Evolutionary conservation across 352 stramenopile genomes (phyloP).

Genomic region (Phytophthora pinifolia): DNA sequence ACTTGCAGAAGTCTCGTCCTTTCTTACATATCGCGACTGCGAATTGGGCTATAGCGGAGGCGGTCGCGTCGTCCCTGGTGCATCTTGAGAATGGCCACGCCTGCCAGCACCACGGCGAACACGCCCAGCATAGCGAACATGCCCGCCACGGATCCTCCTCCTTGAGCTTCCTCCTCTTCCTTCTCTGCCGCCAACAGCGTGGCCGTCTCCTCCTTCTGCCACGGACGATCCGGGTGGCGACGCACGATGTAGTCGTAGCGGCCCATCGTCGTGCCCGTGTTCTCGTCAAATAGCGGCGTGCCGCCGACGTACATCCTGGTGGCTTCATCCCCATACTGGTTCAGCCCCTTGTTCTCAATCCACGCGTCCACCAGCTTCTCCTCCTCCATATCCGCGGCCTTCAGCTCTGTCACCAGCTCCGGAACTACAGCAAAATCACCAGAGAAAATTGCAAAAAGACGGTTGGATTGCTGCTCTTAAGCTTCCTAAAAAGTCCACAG

Average conservation of each 20-base stretch:
- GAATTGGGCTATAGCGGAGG: slow-evolving; percentile 60
- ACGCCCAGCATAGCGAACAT: slow-evolving; percentile 38
- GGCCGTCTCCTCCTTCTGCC: slow-evolving; percentile 32
- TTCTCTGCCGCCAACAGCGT: slow-evolving; percentile 6
- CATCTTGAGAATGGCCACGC: slow-evolving; percentile 33
- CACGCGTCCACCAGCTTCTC: slow-evolving; percentile 55
- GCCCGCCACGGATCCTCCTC: slow-evolving; percentile 28
- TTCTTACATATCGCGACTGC: slow-evolving; percentile 29
- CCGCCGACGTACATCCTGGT: slow-evolving; percentile 68
- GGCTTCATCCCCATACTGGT: slow-evolving; percentile 60
- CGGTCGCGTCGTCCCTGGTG: slow-evolving; percentile 29
- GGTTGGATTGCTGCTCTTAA: slow-evolving; percentile 10
- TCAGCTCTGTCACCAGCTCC: background rate
- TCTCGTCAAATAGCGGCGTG: slow-evolving; percentile 80
- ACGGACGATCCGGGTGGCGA: slow-evolving; percentile 57
- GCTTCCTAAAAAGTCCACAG: slow-evolving; percentile 9
- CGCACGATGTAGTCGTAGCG: slow-evolving; percentile 70
- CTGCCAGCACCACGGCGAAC: slow-evolving; percentile 36
- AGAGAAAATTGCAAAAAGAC: slow-evolving; percentile 9
- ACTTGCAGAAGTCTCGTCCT: too few species aligned
- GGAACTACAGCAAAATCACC: slow-evolving; percentile 17
- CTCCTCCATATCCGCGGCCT: slow-evolving; percentile 34
- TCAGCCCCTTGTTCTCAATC: slow-evolving; percentile 56
- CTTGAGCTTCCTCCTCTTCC: slow-evolving; percentile 13
- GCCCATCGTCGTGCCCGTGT: slow-evolving; percentile 50